Conservation (phyloP, 352 stramenopile species). For the Pythium aristosporum region DNA sequence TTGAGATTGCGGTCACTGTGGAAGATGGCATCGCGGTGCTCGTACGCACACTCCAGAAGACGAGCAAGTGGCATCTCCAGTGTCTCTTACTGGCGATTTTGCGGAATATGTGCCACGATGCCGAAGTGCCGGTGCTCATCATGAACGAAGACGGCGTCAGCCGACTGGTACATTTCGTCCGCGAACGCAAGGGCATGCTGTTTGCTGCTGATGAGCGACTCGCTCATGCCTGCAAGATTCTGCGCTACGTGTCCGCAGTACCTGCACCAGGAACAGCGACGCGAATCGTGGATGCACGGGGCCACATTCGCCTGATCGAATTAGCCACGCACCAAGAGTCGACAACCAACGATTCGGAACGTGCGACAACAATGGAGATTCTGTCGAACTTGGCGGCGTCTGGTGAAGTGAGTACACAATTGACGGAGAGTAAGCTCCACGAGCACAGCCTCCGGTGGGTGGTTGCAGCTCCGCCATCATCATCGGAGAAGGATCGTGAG, state of each 20-base stretch:
- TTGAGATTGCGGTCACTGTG: constrained; percentile 66
- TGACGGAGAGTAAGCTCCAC: constrained; percentile 46
- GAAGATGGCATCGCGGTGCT: constrained; percentile 69
- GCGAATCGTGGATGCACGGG: constrained; percentile 39
- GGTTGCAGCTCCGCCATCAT: constrained; percentile 6
- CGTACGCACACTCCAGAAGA: constrained; percentile 41
- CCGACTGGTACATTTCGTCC: constrained; percentile 46
- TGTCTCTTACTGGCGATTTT: constrained; percentile 50
- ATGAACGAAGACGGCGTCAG: constrained; percentile 39
- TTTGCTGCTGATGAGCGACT: constrained; percentile 41
- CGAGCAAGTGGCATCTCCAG: constrained; percentile 36
- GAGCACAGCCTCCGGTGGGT: constrained; percentile 47
- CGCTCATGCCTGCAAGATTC: constrained; percentile 38
- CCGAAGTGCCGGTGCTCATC: constrained; percentile 68
- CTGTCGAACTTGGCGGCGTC: constrained; percentile 44
- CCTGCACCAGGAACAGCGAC: constrained; percentile 27
- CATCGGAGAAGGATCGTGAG: not conserved
- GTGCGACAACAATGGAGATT: constrained; percentile 40
- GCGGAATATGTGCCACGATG: constrained; percentile 53
- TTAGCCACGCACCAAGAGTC: constrained; percentile 29
- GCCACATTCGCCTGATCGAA: constrained; percentile 41
- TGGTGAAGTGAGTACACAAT: constrained; percentile 25
- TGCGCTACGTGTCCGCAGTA: constrained; percentile 40
- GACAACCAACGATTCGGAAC: constrained; percentile 13
- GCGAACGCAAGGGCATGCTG: constrained; percentile 30